Evolutionary conservation across 2,329 filamentous ascomycete genomes (phyloP).

Genomic region (Colletotrichum sp.): DNA sequence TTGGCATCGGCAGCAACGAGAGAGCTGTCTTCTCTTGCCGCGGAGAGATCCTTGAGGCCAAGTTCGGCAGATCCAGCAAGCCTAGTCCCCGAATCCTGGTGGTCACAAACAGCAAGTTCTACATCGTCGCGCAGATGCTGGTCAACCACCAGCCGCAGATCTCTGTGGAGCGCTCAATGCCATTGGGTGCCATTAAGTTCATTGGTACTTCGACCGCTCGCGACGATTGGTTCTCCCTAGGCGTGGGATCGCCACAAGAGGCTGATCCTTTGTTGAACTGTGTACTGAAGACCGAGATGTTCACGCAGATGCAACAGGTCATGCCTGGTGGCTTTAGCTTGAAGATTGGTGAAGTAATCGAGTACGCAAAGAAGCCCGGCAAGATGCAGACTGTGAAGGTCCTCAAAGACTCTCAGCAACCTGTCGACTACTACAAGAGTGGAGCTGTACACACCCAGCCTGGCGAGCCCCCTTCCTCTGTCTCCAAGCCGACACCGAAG

Average conservation of each 20-base stretch:
- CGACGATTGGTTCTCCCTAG: constrained; percentile 97
- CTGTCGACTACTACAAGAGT: constrained; percentile 91
- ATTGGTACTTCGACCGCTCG: constrained; percentile 80
- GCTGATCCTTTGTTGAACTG: constrained; percentile 94
- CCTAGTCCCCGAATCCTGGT: constrained; percentile 84
- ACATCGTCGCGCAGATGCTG: constrained; percentile 84
- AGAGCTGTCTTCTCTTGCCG: constrained; percentile 87
- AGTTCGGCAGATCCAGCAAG: constrained; percentile 96
- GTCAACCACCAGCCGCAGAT: constrained; percentile 85
- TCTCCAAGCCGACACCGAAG: constrained; percentile 84
- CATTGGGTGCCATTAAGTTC: constrained; percentile 87
- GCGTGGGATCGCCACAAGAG: constrained; percentile 88
- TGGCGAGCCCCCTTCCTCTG: constrained; percentile 83
- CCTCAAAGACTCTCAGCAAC: constrained; percentile 80
- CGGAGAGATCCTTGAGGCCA: constrained; percentile 87
- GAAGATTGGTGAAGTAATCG: constrained; percentile 82
- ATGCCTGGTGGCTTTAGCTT: constrained; percentile 83
- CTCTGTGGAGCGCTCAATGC: constrained; percentile 79
- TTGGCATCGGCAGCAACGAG: constrained; percentile 76
- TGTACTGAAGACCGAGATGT: constrained; percentile 95
- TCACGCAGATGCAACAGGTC: constrained; percentile 84
- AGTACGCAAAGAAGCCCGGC: constrained; percentile 97
- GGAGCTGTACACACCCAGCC: constrained; percentile 84
- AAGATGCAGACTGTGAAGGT: constrained; percentile 91
- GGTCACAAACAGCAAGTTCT: constrained; percentile 85